A percentile compares a stretch with the other conserved stretches of the same genome.
Conservation (phyloP, 116 monocot genomes). For the Papilionanthe hybrid region DNA sequence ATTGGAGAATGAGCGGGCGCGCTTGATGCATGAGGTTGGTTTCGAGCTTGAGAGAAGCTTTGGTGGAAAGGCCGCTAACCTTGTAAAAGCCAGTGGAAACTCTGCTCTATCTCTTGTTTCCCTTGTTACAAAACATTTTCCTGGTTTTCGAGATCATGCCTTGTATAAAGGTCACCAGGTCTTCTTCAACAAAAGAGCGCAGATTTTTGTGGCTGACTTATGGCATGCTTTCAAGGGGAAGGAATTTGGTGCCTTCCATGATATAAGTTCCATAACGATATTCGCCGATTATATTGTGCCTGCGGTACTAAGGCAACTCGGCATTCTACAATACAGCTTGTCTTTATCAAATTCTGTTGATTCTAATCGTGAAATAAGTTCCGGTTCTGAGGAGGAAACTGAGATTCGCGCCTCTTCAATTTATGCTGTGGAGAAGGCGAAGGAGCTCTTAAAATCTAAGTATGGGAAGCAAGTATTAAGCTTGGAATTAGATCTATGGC, state of each 20-base stretch:
- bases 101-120: constrained; percentile 77
- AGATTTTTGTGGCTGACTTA: constrained; percentile 89
- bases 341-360: constrained; percentile 53
- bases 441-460: constrained; percentile 59
- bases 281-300: constrained; percentile 98
- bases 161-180: constrained; percentile 87
- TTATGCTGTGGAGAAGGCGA: constrained; percentile 87
- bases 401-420: constrained; percentile 93
- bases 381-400: constrained; percentile 87
- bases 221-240: constrained; percentile 96
- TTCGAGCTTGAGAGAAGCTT: constrained; percentile 78
- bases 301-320: constrained; percentile 75
- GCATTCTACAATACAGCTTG: constrained; percentile 65
- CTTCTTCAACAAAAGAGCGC: constrained; percentile 91
- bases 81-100: constrained; percentile 65
- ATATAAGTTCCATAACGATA: constrained; percentile 75
- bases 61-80: constrained; percentile 72
- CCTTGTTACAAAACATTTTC: constrained; percentile 73
- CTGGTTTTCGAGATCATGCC: constrained; percentile 94
- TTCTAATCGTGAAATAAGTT: constrained; percentile 54
- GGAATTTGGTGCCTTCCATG: constrained; percentile 70
- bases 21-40: constrained; percentile 89
- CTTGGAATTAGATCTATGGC: constrained; percentile 90
- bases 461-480: constrained; percentile 71
- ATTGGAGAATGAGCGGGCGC: constrained; percentile 80